Conservation (phyloP, 805 yeast species). For the Isabelozyma pseudorhagii region DNA sequence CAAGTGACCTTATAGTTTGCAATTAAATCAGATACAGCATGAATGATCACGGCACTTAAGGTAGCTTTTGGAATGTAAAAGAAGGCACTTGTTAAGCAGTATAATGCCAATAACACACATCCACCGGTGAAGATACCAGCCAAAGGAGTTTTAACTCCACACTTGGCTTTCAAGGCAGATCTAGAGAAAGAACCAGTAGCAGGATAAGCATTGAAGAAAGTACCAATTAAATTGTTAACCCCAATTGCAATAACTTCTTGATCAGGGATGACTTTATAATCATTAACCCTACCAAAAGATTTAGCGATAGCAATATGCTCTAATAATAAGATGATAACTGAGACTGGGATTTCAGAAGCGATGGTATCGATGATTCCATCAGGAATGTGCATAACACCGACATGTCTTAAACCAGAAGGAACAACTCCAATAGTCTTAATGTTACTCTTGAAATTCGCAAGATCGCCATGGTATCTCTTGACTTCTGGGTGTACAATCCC, state of each 20-base stretch:
- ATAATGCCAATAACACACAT: slow-evolving; percentile 83
- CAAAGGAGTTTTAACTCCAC: slow-evolving; percentile 92
- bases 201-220: slow-evolving; percentile 91
- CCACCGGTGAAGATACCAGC: slow-evolving; percentile 90
- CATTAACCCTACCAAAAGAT: slow-evolving; percentile 90
- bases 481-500: slow-evolving; percentile 55
- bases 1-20: slow-evolving; percentile 66
- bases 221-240: slow-evolving; percentile 83
- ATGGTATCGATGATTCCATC: slow-evolving; percentile 53
- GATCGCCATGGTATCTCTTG: slow-evolving; percentile 24
- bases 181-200: slow-evolving; percentile 95
- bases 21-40: slow-evolving; percentile 85
- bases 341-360: slow-evolving; percentile 81
- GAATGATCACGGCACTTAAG: slow-evolving; percentile 83
- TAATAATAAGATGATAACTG: slow-evolving; percentile 74
- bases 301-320: slow-evolving; percentile 94
- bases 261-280: slow-evolving; percentile 86
- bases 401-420: slow-evolving; percentile 77
- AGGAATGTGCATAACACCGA: slow-evolving; percentile 69
- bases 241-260: slow-evolving; percentile 95
- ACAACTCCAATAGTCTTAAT: slow-evolving; percentile 71
- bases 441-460: slow-evolving; percentile 35
- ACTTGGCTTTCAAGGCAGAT: slow-evolving; percentile 90
- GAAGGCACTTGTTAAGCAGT: slow-evolving; percentile 79
- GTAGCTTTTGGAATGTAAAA: slow-evolving; percentile 90